Evolutionary conservation across 148 eudicot species (phyloP).

Genomic region (Spergularia bocconei): DNA sequence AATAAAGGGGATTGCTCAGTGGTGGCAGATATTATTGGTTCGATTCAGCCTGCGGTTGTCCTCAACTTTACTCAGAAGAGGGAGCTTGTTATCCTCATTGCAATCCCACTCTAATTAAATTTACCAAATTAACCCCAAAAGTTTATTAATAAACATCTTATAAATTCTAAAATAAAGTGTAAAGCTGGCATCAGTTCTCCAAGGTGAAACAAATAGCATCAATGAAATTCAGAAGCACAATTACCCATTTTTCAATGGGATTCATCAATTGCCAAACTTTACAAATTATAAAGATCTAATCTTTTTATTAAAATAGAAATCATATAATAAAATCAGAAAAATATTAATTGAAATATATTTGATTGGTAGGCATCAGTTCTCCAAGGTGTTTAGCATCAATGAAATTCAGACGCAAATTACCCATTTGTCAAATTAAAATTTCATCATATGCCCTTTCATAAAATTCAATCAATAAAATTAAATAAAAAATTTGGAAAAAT

Average conservation of each 20-base stretch:
- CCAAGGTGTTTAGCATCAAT: slow-evolving; percentile 84
- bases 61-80: slow-evolving; percentile 43
- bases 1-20: slow-evolving; percentile 34
- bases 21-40: slow-evolving; percentile 34
- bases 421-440: slow-evolving; percentile 52
- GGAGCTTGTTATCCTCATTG: slow-evolving; percentile 44
- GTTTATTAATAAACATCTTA: no score
- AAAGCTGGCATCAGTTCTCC: slow-evolving; percentile 31
- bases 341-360: not conserved
- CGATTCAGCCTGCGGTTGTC: slow-evolving; percentile 48
- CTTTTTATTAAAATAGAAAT: not conserved
- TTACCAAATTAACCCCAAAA: not conserved
- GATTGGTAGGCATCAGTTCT: slow-evolving; percentile 65
- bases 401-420: slow-evolving; percentile 88
- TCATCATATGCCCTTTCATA: slow-evolving; percentile 51
- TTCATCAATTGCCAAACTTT: slow-evolving; percentile 29
- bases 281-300: not conserved
- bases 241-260: slow-evolving; percentile 13
- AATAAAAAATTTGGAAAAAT: not conserved
- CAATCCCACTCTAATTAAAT: slow-evolving; percentile 15
- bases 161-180: no score
- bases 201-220: slow-evolving; percentile 34
- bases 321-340: no score
- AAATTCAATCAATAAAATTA: not conserved
- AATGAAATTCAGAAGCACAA: slow-evolving; percentile 29